phyloP scores from a whole-genome alignment of 306 rosid genomes.

The Prunus mongolica region DNA sequence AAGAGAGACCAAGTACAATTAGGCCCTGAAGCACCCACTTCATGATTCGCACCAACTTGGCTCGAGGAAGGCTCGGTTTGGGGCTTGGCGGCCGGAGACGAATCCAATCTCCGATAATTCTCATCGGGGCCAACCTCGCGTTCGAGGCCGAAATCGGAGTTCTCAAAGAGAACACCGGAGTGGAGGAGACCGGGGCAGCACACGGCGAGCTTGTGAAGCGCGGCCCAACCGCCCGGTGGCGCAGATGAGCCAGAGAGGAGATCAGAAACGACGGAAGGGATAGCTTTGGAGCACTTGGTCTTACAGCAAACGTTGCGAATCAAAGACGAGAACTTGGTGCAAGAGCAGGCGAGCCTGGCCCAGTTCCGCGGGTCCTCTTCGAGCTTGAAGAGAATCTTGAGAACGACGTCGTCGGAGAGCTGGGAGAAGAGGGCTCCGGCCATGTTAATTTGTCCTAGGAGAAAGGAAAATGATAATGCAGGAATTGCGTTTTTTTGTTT shows the following conservation, averaged over 20 bases:
- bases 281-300: constrained; percentile 33
- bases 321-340: constrained; percentile 58
- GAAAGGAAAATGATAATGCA: neutral
- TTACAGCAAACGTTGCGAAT: constrained; percentile 64
- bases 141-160: constrained; percentile 75
- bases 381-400: constrained; percentile 58
- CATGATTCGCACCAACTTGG: constrained; percentile 2
- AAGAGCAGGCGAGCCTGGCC: constrained; percentile 79
- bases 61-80: constrained; percentile 5
- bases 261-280: constrained; percentile 58
- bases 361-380: constrained; percentile 85
- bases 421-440: constrained; percentile 36
- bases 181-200: constrained; percentile 89
- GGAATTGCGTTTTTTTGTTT: neutral
- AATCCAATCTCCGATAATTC: constrained; percentile 9
- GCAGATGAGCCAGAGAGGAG: constrained; percentile 30
- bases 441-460: neutral
- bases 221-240: constrained; percentile 49
- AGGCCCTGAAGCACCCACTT: constrained; percentile 18
- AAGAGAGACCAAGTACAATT: constrained; percentile 72
- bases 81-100: neutral
- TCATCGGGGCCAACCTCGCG: constrained; percentile 65
- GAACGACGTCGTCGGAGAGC: constrained; percentile 64
- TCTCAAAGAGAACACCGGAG: constrained; percentile 73
- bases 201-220: constrained; percentile 69